Base-by-base conservation (phyloP, 106 monocot species). In the Acorus calamus region DNA sequence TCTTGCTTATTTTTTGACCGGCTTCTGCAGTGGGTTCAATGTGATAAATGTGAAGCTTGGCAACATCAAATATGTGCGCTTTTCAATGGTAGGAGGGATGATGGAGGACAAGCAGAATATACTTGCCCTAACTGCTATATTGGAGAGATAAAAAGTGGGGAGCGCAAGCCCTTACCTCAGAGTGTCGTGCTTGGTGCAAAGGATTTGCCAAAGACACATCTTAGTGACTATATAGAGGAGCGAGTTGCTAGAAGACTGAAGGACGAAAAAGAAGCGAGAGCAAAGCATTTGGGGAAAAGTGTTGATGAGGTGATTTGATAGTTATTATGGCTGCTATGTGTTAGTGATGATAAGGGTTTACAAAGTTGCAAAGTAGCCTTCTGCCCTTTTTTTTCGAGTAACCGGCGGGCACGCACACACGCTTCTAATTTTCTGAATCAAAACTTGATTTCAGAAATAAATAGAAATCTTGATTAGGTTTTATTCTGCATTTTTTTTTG, bases 51-150 rank as follows among this genome's bases (percentile, higher is more conserved):
- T 28, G 28, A 28, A 28, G 9, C 13, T 8, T 65, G 65, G 65
- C 65, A 65, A 13, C 65, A 65, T 44, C 65, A 65, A 49, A 65
- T 65, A 41, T 65, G 65, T 65, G 65, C 65, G 42, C 65, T 65
- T 65, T 65, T 65, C 49, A 65, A 65, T 53, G 13, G 41, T 8
- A 50, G 49, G 44, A 65, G 42, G 42, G 53, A 65, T 52, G 41
- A 53, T 52, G 53, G 7, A 51, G 65, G 13, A n/a, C 41, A 65
- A 51, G 52, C 52, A 9, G 65, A 65, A 42, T 65, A 65, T 10
- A 65, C 65, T 51, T 65, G 65, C 51, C 13, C 52, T 10, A 53
- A 53, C 44, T 65, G 65, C 43, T 41, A 14, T 42, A n/a, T 65
- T 5, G 4, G 42, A 5, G 63, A 64, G 50, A 49, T 64, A 48